Evolutionary conservation across 2,329 filamentous ascomycete species (phyloP), one percentile per base, ranked within the genome.

Genomic region (Talaromyces funiculosus): DNA sequence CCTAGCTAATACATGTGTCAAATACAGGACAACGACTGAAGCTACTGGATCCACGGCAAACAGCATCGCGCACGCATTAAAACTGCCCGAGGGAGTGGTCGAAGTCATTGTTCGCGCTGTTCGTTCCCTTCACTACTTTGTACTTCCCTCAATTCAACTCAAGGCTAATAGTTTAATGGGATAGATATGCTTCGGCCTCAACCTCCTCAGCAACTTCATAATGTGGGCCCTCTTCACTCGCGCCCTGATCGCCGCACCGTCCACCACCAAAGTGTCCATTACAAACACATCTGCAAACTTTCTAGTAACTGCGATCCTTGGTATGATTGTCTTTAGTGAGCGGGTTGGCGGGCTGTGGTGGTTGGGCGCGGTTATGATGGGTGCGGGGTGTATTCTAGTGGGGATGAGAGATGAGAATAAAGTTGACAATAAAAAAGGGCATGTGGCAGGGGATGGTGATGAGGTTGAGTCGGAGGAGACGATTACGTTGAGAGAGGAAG

Each of bases 181-280:
- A 49, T 62, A 84, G 82, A 71, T 81, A 65, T 86, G 85, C 73
- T 85, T 87, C 69, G 78, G 74, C 37, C 78, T 86, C 54, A 87
- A 87, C 66, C 75, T 87, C 61, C 67, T 83, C 66, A 86, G 86
- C 75, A 87, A 86, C 67, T 79, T 81, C 29, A 78, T 84, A 26
- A 87, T 87, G 84, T 87, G 84, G 84, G 82, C 82, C 0, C 77
- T 87, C 16, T 87, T 86, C 73, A 87, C 84, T 1, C 80, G 82
- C 42, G 84, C 84, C 14, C 73, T 87, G 16, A 86, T 84, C 0
- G 80, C 84, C 18, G 80, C 81, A 0, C 79, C 80, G 37, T 86
- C 83, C 12, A 86, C 85, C 2, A 84, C 84, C 1, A 83, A 84
- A 59, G 85, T 86, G 60, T 82, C 81, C 56, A 82, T 87, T 62